Evolutionary conservation across 306 rosid species (phyloP).

Genomic region (Vigna unguiculata): DNA sequence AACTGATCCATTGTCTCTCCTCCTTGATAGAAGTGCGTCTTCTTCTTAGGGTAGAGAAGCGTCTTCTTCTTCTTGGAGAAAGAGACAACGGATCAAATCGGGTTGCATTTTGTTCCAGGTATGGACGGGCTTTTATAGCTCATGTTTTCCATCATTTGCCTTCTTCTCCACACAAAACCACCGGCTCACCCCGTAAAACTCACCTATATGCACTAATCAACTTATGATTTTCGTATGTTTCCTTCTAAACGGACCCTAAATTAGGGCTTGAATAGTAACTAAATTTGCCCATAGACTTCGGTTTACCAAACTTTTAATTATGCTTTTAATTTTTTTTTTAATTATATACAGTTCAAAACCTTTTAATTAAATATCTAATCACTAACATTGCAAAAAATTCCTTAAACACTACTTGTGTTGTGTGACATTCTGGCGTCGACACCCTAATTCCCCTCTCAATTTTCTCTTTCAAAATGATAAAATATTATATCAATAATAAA

Average conservation of each 20-base stretch:
- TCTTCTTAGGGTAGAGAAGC: neutral
- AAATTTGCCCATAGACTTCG: no score
- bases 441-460: no score
- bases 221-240: neutral
- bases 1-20: constrained; percentile 41
- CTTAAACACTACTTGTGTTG: neutral
- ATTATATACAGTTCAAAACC: no score
- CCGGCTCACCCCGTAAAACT: neutral
- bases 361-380: no score
- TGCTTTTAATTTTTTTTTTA: no score
- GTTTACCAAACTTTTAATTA: no score
- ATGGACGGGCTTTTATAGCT: neutral
- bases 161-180: neutral
- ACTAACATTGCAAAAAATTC: neutral
- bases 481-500: no score
- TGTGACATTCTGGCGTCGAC: neutral
- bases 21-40: neutral
- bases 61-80: neutral
- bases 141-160: no score
- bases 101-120: neutral
- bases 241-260: neutral
- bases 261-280: no score
- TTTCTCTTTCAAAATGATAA: no score
- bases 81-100: constrained; percentile 7
- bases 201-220: no score